A percentile compares a stretch with the other conserved stretches of the same genome.
Evolutionary conservation across 495 filamentous ascomycete species (phyloP).

Genomic region (Penicillium soppii): DNA sequence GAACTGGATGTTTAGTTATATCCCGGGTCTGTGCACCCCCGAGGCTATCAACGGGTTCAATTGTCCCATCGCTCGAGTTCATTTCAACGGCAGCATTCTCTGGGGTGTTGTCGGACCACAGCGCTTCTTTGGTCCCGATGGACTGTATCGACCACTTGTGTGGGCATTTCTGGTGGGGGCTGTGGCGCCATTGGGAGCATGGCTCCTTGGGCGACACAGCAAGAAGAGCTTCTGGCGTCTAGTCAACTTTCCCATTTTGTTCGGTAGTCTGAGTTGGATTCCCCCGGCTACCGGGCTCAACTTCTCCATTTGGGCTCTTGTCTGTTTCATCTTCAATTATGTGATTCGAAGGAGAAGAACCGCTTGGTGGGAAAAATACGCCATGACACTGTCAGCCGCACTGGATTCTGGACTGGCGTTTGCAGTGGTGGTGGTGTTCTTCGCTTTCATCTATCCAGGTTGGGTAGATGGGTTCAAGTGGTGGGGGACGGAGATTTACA

Average conservation of each 20-base stretch:
- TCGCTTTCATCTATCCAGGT: conserved; percentile 47
- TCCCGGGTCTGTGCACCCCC: conserved; percentile 73
- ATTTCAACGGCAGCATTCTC: conserved; percentile 86
- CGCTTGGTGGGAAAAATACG: conserved; percentile 87
- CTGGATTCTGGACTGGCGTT: conserved; percentile 80
- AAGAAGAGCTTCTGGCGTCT: conserved; percentile 43
- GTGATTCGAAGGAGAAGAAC: conserved; percentile 61
- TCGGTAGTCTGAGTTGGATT: conserved; percentile 62
- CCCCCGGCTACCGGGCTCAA: conserved; percentile 60
- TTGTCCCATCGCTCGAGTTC: conserved; percentile 82
- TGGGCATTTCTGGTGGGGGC: conserved; percentile 80
- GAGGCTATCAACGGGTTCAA: conserved; percentile 81
- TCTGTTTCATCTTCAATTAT: conserved; percentile 82
- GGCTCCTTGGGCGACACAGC: conserved; percentile 56
- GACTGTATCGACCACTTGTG: conserved; percentile 56
- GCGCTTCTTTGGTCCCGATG: conserved; percentile 68
- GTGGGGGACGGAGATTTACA: conserved; percentile 34
- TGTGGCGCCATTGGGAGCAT: conserved; percentile 65
- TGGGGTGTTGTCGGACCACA: conserved; percentile 83
- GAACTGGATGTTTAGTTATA: conserved; percentile 85
- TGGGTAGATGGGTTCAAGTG: conserved; percentile 26
- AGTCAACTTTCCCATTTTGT: conserved; percentile 46
- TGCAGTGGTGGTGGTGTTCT: conserved; percentile 78
- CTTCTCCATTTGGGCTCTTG: conserved; percentile 45
- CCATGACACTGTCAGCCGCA: conserved; percentile 80